phyloP scores from a whole-genome alignment of 176 grass and related monocot species.

The Eremochloa ophiuroides region DNA sequence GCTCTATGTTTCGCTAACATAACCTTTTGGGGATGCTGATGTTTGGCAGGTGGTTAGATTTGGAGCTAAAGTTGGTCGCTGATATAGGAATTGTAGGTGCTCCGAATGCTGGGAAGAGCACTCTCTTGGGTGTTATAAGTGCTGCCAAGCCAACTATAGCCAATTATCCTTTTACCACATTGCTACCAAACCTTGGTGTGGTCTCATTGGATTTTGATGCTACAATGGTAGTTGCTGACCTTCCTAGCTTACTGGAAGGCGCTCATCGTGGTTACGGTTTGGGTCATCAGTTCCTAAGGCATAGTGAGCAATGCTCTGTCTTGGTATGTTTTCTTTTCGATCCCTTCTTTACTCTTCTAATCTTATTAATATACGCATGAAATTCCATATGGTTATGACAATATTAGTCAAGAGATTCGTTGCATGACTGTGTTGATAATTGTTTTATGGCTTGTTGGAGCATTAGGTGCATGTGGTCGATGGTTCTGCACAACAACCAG shows the following conservation, averaged over 20 bases:
- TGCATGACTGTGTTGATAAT: neutral
- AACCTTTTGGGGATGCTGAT: constrained; percentile 7
- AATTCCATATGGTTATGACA: neutral
- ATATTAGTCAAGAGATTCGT: neutral
- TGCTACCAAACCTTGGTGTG: constrained; percentile 94
- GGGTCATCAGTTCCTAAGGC: constrained; percentile 92
- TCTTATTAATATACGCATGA: neutral
- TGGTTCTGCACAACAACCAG: constrained; percentile 78
- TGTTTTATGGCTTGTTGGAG: constrained; percentile 15
- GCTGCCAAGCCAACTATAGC: constrained; percentile 94
- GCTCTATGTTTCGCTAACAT: too few species aligned
- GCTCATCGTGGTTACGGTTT: constrained; percentile 92
- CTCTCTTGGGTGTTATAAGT: constrained; percentile 72
- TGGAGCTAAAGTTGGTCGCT: constrained; percentile 96
- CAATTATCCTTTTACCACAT: constrained; percentile 94
- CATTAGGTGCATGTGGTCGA: constrained; percentile 91
- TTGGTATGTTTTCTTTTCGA: constrained; percentile 50
- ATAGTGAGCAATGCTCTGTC: constrained; percentile 84
- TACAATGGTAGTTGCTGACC: constrained; percentile 93
- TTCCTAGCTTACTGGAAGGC: constrained; percentile 93
- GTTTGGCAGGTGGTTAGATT: constrained; percentile 78
- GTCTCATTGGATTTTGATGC: constrained; percentile 94
- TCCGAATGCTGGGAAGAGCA: constrained; percentile 99
- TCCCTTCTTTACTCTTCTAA: neutral
- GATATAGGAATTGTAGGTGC: constrained; percentile 97